These are phyloP conservation scores for Myxozyma monticola DNA, from an alignment of 805 yeast species.

Conservation along the genomic window DNA sequence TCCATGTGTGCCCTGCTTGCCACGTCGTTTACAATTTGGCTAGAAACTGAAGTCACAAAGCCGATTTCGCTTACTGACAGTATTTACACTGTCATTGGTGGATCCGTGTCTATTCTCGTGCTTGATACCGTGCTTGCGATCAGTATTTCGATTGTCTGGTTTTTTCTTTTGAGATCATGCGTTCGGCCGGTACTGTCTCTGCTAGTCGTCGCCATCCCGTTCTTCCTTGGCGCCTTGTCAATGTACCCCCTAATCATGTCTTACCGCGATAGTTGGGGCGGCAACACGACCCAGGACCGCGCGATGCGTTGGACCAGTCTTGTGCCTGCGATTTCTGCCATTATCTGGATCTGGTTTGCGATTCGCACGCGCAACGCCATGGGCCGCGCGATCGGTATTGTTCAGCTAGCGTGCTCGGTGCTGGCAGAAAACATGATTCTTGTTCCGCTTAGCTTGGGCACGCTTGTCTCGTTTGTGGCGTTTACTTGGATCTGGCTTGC, in stretches of 20 bases:
- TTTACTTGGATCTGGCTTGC: constrained; percentile 41
- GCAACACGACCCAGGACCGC: constrained; percentile 37
- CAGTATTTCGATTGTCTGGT: constrained; percentile 36
- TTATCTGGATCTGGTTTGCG: constrained; percentile 35
- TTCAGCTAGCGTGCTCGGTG: constrained; percentile 41
- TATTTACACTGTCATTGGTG: constrained; percentile 33
- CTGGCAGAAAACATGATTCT: constrained; percentile 38
- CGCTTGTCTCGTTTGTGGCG: constrained; percentile 36
- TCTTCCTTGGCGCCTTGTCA: constrained; percentile 32
- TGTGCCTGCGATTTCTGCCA: constrained; percentile 34
- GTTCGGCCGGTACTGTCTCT: constrained; percentile 34
- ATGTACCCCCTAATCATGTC: constrained; percentile 39
- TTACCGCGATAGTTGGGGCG: constrained; percentile 36
- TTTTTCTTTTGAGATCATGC: constrained; percentile 33
- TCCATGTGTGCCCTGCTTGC: constrained; percentile 36
- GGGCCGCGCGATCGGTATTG: constrained; percentile 39
- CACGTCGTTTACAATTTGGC: constrained; percentile 36
- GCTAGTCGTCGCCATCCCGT: constrained; percentile 36
- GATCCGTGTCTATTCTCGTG: constrained; percentile 32
- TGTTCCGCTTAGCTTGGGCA: constrained; percentile 35
- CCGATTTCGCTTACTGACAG: constrained; percentile 35
- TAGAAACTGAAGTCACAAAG: constrained; percentile 34
- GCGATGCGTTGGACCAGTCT: constrained; percentile 39
- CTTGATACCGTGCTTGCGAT: constrained; percentile 33
- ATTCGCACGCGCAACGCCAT: constrained; percentile 35